A percentile compares a stretch with the other conserved stretches of the same genome.
These are phyloP conservation scores for Amanita fuliginea DNA, from an alignment of 768 basidiomycete genomes.

Conservation along the genomic window DNA sequence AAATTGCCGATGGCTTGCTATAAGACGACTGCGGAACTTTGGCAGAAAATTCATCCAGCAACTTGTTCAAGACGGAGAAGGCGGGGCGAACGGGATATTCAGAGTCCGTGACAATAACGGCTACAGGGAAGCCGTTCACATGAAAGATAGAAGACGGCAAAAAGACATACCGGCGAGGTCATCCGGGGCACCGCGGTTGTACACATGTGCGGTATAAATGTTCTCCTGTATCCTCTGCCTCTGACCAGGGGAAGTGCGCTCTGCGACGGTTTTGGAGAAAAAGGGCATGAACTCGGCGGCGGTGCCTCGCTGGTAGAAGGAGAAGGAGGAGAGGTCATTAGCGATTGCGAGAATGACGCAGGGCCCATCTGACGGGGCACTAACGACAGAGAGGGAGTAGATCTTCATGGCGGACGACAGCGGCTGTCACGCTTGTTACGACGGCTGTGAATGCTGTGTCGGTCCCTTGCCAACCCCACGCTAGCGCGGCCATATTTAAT, in stretches of 20 bases:
- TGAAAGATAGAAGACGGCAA: neutral
- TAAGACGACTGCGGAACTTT: conserved; percentile 68
- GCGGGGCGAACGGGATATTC: conserved; percentile 97
- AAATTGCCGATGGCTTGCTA: conserved; percentile 53
- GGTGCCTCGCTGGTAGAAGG: conserved; percentile 85
- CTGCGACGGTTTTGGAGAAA: conserved; percentile 86
- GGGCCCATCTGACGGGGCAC: conserved; percentile 53
- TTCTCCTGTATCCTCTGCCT: conserved; percentile 94
- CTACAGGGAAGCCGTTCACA: conserved; percentile 26
- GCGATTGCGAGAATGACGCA: conserved; percentile 56
- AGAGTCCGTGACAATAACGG: conserved; percentile 85
- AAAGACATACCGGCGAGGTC: conserved; percentile 62
- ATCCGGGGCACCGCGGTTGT: conserved; percentile 82
- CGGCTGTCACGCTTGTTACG: neutral
- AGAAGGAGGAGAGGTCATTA: conserved; percentile 81
- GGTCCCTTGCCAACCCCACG: neutral
- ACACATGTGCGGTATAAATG: conserved; percentile 86
- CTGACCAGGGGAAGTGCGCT: conserved; percentile 78
- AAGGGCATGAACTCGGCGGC: conserved; percentile 91
- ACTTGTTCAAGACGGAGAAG: conserved; percentile 87
- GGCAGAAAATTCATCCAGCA: conserved; percentile 84
- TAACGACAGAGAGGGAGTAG: conserved; percentile 66
- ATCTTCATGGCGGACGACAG: conserved; percentile 57
- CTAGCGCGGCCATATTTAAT: neutral
- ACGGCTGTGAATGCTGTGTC: neutral